Conservation (phyloP, 2,329 filamentous ascomycete genomes). For the Aspergillus tubingensis region DNA sequence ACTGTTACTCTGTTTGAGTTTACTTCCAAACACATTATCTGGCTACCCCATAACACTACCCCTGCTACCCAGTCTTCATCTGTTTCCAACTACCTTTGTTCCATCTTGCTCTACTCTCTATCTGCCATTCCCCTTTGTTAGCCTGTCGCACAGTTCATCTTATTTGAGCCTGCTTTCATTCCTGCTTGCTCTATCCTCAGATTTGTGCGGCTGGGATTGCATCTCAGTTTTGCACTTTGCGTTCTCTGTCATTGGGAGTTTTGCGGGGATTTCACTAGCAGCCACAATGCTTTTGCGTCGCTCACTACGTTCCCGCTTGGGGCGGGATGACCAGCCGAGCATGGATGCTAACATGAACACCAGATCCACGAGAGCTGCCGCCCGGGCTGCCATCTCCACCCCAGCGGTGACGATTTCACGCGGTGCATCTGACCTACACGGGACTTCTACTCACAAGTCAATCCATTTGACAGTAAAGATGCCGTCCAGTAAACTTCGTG, state of each 20-base stretch:
- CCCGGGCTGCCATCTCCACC: conserved; percentile 31
- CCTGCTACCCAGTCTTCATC: not conserved
- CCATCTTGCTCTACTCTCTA: not conserved
- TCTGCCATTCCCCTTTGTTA: not conserved
- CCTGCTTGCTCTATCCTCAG: not conserved
- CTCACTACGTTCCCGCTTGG: conserved; percentile 40
- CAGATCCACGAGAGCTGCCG: conserved; percentile 39
- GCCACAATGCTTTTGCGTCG: conserved; percentile 41
- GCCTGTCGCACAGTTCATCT: not conserved
- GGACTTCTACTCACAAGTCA: conserved; percentile 39
- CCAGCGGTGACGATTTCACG: conserved; percentile 42
- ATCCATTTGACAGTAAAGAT: conserved; percentile 53
- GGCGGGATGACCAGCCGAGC: conserved; percentile 29
- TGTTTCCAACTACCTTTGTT: conserved; percentile 11
- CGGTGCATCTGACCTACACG: conserved; percentile 36
- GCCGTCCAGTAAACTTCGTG: conserved; percentile 52
- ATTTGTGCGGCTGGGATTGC: not conserved
- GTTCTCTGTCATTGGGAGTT: not conserved
- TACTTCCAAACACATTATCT: conserved; percentile 1
- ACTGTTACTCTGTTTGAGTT: conserved; percentile 9
- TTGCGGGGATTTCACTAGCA: not conserved
- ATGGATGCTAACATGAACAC: conserved; percentile 38
- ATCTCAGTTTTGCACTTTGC: not conserved
- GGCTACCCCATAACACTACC: not conserved
- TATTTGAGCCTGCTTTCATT: not conserved